phyloP scores from a whole-genome alignment of 768 basidiomycete genomes.

The Psilocybe subaeruginosa region DNA sequence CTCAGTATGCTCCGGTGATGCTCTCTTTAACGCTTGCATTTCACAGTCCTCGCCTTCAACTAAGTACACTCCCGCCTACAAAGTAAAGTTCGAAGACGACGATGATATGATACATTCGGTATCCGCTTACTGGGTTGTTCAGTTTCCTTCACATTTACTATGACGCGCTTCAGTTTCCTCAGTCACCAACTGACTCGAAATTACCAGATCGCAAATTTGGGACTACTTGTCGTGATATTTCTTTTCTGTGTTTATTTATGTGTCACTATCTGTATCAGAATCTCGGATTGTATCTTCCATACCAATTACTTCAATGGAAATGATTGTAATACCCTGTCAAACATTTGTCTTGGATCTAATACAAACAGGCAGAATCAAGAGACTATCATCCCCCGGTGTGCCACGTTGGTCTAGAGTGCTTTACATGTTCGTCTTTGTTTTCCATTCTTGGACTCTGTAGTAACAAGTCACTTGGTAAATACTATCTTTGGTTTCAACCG shows the following conservation, averaged over 20 bases:
- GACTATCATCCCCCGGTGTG: no score
- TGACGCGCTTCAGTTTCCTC: not conserved
- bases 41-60: conserved; percentile 37
- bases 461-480: not conserved
- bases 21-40: not conserved
- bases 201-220: not conserved
- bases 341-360: not conserved
- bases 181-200: not conserved
- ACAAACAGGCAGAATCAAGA: no score
- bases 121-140: conserved; percentile 79
- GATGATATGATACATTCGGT: conserved; percentile 83
- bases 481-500: not conserved
- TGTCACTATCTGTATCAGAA: conserved; percentile 10
- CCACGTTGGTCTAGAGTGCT: not conserved
- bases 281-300: conserved; percentile 5
- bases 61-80: conserved; percentile 64
- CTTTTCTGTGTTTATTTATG: conserved; percentile 1
- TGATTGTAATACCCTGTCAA: not conserved
- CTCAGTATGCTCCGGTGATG: not conserved
- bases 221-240: not conserved
- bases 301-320: not conserved
- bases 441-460: no score
- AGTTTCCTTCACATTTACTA: conserved; percentile 59
- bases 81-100: conserved; percentile 88
- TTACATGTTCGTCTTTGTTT: not conserved